Evolutionary conservation across 768 basidiomycete genomes (phyloP).

Genomic region (Termitomyces sp.): DNA sequence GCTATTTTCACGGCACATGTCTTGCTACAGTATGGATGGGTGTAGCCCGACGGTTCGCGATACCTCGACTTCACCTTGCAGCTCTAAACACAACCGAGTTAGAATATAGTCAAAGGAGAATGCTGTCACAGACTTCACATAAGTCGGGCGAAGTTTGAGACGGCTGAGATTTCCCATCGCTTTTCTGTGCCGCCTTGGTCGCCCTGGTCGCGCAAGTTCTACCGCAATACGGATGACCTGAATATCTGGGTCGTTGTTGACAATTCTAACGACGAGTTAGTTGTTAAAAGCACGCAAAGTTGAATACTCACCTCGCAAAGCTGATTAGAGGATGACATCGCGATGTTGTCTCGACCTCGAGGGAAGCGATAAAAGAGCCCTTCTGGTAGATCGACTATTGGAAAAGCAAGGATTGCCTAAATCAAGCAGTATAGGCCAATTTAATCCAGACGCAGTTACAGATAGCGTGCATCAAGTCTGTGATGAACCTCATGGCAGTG

Average conservation of each 20-base stretch:
- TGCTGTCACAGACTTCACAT: constrained; percentile 38
- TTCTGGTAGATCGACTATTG: not conserved
- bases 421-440: not conserved
- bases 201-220: constrained; percentile 3
- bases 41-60: constrained; percentile 44
- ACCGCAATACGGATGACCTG: constrained; percentile 1
- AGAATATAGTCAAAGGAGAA: not conserved
- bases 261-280: constrained; percentile 1
- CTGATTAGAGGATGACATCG: not conserved
- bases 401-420: not conserved
- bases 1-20: constrained; percentile 38
- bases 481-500: not conserved
- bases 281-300: not conserved
- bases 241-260: not conserved
- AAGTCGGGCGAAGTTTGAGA: not conserved
- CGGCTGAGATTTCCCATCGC: not conserved
- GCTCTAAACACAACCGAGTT: constrained; percentile 27
- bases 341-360: not conserved
- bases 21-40: constrained; percentile 60
- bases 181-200: not conserved
- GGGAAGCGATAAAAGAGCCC: not conserved
- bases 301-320: constrained; percentile 1
- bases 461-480: not conserved
- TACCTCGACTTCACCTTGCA: constrained; percentile 59
- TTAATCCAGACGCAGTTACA: not conserved